Conservation (phyloP, 2,329 filamentous ascomycete genomes). For the Exophiala alcalophila region DNA sequence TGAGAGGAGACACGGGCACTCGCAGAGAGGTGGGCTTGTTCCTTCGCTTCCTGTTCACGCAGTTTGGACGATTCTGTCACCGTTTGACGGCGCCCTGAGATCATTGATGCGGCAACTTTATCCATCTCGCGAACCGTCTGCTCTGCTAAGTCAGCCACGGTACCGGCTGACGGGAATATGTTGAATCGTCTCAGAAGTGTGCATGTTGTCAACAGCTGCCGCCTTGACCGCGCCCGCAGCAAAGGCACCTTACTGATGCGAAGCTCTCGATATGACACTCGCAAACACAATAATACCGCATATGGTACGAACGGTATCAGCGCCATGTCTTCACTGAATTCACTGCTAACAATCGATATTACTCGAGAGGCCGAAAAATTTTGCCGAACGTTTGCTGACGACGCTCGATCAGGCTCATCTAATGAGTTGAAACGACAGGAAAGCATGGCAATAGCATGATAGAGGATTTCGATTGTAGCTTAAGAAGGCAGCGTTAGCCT, state of each 20-base stretch:
- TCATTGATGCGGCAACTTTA: neutral
- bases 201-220: neutral
- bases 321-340: neutral
- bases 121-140: neutral
- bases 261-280: neutral
- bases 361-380: neutral
- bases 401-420: neutral
- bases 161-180: neutral
- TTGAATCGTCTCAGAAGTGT: neutral
- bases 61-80: neutral
- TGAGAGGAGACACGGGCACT: too few relatives aligned
- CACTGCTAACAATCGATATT: neutral
- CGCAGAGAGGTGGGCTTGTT: neutral
- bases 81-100: neutral
- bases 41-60: constrained; percentile 3
- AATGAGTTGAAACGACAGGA: constrained; percentile 49
- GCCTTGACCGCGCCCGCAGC: neutral
- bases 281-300: neutral
- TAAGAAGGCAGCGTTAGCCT: neutral
- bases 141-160: neutral
- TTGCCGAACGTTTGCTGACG: neutral
- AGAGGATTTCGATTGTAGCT: constrained; percentile 62
- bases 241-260: neutral
- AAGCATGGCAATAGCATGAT: constrained; percentile 62
- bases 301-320: constrained; percentile 1